phyloP scores from a whole-genome alignment of 1,284 basidiomycete species.

The Ustilago bromivora region DNA sequence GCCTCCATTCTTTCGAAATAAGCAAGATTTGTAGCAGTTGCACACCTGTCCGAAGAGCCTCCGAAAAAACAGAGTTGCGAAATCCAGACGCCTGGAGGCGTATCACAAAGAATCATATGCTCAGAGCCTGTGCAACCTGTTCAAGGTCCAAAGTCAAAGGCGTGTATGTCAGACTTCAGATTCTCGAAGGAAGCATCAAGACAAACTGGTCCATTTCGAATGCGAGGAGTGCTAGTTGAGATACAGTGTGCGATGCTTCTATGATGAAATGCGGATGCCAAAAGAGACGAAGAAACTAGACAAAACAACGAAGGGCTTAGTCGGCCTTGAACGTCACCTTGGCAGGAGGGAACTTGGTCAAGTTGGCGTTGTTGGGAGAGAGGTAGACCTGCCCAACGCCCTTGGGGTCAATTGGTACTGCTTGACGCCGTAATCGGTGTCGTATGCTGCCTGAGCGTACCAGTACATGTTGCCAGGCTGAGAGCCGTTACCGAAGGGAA shows the following conservation, averaged over 20 bases:
- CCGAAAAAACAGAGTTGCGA: too few relatives aligned
- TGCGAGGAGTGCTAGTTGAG: neutral
- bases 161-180: too few relatives aligned
- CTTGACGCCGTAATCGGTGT: slow-evolving; percentile 20
- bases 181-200: neutral
- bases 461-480: slow-evolving; percentile 4
- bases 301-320: neutral
- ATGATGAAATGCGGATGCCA: neutral
- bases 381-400: slow-evolving; percentile 19
- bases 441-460: slow-evolving; percentile 28
- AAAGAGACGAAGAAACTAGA: neutral
- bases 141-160: too few relatives aligned
- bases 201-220: neutral
- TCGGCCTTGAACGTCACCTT: slow-evolving; percentile 19
- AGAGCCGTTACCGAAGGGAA: slow-evolving; percentile 10
- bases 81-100: too few relatives aligned
- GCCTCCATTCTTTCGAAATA: too few relatives aligned
- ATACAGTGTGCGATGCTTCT: neutral
- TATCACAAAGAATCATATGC: too few relatives aligned
- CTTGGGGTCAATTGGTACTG: slow-evolving; percentile 23
- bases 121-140: too few relatives aligned
- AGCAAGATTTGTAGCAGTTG: too few relatives aligned
- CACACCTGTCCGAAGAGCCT: too few relatives aligned
- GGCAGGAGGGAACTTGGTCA: slow-evolving; percentile 33
- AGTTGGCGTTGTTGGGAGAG: slow-evolving; percentile 11